Evolutionary conservation across 352 stramenopile genomes (phyloP), one percentile per base, ranked within the genome.

Genomic region (Phytophthora fragariae): DNA sequence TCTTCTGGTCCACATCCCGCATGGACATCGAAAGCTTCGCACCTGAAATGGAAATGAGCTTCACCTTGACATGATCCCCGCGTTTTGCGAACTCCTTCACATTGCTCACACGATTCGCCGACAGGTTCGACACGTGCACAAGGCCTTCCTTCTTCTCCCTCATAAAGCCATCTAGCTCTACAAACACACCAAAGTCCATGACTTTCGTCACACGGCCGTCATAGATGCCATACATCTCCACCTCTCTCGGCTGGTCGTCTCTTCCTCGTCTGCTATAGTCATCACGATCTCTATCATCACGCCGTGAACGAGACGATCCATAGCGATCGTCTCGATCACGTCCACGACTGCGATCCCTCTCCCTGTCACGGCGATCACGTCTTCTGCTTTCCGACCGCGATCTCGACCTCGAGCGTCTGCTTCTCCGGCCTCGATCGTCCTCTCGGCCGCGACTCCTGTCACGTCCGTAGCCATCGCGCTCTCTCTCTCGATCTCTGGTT

Each of bases 171-270:
- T 94, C 80, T 29, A 99, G 81, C 72, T 99, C 96, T 4, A 99
- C 96, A 80, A 99, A 98, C 24, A 97, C 90, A 9, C 98, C 98
- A 92, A 99, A 99, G 67, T 99, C 97, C 79, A 99, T 96, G 27
- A 98, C 84, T 68, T 98, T 99, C 63, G 84, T 88, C 17, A 99
- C 95, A 9, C 80, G 86, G 19, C 94, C 98, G 39, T 96, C 85
- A 72, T 99, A 99, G 69, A 99, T 99, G 44, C 85, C 79, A 79
- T 99, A 98, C 37, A 99, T 73, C 73, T 98, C 88, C 29, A 97
- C 55, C 33, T 85, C 69, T 11, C 76, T 41, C 59, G 73, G 47
- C 66, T 69, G 70, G 64, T 85, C 27, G 54, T 80, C 78, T 14
- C 68, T 58, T 44, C 39, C 55, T 49, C 65, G 62, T 44, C 68